Evolutionary conservation across 1,284 basidiomycete species (phyloP), one percentile per base, ranked within the genome.

Genomic region (Neonothopanus nambi): DNA sequence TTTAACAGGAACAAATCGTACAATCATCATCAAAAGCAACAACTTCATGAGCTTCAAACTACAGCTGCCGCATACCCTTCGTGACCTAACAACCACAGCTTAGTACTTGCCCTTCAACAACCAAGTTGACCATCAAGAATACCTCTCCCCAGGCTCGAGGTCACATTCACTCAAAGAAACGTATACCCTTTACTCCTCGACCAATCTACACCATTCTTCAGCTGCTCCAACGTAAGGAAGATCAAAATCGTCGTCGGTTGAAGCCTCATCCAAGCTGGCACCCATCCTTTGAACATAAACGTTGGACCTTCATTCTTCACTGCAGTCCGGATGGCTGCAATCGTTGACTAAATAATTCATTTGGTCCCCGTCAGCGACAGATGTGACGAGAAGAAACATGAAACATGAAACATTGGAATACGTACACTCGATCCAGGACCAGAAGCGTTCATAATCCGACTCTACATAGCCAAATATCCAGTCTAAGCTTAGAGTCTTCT

Each of bases 271-370:
- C 91, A 94, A 18, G 89, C 88, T 0, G 89, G 89, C 9, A 91
- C 70, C 92, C 91, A 91, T 59, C 93, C 89, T 67, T 92, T 93
- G 78, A 96, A 95, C 84, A 95, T 91, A 79, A 94, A 95, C 79
- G 87, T 85, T 3, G 89, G 67, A 5, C 93, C 94, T 67, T 96
- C 93, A 58, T 75, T 86, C 57, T 80, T 78, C 59, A 95, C 78
- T 44, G 91, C 90, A 7, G 77, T 65, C 28, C 79, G 74, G 67
- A 95, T 92, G 45, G 92, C 85, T 9, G 70, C 76, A 24, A 92
- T 57, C 2, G 91, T 87, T 15, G 89, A 90, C 79, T 86, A 37
- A 28, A 8, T n/a, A n/a, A n/a, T n/a, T n/a, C n/a, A n/a, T n/a
- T n/a, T n/a, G n/a, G n/a, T n/a, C n/a, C n/a, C n/a, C n/a, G n/a